These are phyloP conservation scores for Thalassiosira livingstoniorum DNA, from an alignment of 352 stramenopile species.

Conservation along the genomic window DNA sequence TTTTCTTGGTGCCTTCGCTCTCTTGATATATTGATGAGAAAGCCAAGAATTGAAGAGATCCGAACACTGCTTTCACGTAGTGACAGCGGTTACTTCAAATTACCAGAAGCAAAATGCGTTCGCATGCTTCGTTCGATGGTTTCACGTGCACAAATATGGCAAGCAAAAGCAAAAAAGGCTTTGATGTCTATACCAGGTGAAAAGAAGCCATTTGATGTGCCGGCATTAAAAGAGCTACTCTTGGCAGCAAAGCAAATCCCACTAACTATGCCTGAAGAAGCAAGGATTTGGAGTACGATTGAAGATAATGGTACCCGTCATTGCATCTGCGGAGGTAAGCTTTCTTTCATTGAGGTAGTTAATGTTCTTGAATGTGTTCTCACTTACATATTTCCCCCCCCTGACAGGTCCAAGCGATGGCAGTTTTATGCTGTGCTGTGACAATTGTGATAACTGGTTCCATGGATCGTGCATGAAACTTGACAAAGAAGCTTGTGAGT, in stretches of 20 bases:
- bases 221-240: conserved; percentile 63
- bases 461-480: conserved; percentile 85
- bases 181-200: conserved; percentile 62
- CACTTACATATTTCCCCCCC: neutral
- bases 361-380: conserved; percentile 9
- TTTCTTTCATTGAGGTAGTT: conserved; percentile 13
- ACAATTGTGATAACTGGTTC: conserved; percentile 87
- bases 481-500: conserved; percentile 59
- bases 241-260: conserved; percentile 63
- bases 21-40: conserved; percentile 63
- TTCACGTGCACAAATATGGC: conserved; percentile 66
- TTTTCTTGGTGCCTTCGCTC: conserved; percentile 75
- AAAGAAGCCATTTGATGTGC: conserved; percentile 63
- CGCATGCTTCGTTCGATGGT: conserved; percentile 72
- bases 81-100: conserved; percentile 59
- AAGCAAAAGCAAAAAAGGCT: conserved; percentile 70
- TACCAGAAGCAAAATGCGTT: conserved; percentile 77
- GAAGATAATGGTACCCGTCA: conserved; percentile 73
- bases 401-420: conserved; percentile 78
- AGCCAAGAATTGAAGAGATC: conserved; percentile 70
- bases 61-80: conserved; percentile 55
- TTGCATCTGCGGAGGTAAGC: conserved; percentile 74
- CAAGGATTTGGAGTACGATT: conserved; percentile 65
- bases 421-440: conserved; percentile 87
- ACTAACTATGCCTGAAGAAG: conserved; percentile 63